These are phyloP conservation scores for Gentiana macrophylla DNA, from an alignment of 257 asterid genomes.

Conservation along the genomic window DNA sequence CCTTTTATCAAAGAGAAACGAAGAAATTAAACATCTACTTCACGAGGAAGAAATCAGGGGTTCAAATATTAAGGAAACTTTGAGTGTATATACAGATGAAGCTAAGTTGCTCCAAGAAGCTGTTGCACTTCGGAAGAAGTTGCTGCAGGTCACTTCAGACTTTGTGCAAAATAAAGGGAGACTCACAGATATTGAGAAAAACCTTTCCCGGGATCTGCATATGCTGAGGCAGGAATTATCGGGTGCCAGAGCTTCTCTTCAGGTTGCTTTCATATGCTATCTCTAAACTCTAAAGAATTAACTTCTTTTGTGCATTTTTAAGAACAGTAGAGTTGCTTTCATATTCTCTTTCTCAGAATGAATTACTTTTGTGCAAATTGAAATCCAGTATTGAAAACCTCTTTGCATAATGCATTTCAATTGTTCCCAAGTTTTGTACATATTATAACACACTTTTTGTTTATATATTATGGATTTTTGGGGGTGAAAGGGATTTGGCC, in stretches of 20 bases:
- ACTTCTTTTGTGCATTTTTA: background rate
- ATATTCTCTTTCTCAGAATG: background rate
- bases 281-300: background rate
- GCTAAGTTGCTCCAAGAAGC: constrained; percentile 24
- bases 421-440: too few species aligned
- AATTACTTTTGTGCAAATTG: background rate
- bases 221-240: constrained; percentile 22
- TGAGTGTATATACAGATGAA: constrained; percentile 27
- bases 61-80: constrained; percentile 25
- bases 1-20: constrained; percentile 19
- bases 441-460: too few species aligned
- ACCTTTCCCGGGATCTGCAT: constrained; percentile 25
- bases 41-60: constrained; percentile 25
- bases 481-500: too few species aligned
- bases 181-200: constrained; percentile 30
- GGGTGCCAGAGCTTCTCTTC: constrained; percentile 31
- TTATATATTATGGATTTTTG: too few species aligned
- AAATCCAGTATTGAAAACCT: background rate
- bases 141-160: constrained; percentile 21
- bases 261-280: constrained; percentile 19
- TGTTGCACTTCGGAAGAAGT: constrained; percentile 24
- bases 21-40: constrained; percentile 22
- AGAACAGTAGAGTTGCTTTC: constrained; percentile 12
- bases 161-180: constrained; percentile 24
- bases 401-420: background rate